Evolutionary conservation across 306 rosid species (phyloP).

Genomic region (Rosa lucieae): DNA sequence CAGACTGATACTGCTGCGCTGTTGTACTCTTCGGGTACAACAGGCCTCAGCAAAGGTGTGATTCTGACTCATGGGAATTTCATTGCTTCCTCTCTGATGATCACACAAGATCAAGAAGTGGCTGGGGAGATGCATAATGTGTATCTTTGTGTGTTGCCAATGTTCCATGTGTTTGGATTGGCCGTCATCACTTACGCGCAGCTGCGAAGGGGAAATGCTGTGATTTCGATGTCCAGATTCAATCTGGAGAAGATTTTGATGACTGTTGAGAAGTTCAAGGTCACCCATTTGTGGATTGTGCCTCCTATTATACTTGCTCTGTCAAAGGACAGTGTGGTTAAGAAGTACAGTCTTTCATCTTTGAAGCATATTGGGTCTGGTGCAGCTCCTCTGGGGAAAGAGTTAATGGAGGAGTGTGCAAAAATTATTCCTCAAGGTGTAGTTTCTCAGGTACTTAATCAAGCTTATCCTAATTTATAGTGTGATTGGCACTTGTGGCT

Average conservation of each 20-base stretch:
- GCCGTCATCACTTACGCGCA: slow-evolving; percentile 44
- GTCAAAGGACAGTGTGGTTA: slow-evolving; percentile 57
- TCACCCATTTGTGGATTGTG: slow-evolving; percentile 74
- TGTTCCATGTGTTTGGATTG: slow-evolving; percentile 86
- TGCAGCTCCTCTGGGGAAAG: slow-evolving; percentile 89
- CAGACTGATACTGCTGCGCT: slow-evolving; percentile 76
- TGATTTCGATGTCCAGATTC: slow-evolving; percentile 54
- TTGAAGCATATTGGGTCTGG: slow-evolving; percentile 67
- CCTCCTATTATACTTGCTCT: slow-evolving; percentile 78
- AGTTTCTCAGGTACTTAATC: slow-evolving; percentile 51
- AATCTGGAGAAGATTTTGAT: slow-evolving; percentile 49
- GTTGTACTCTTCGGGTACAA: slow-evolving; percentile 87
- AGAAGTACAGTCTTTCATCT: slow-evolving; percentile 61
- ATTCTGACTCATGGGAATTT: slow-evolving; percentile 66
- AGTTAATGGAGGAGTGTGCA: slow-evolving; percentile 69
- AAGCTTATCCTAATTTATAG: not conserved
- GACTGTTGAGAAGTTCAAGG: slow-evolving; percentile 56
- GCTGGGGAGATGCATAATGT: slow-evolving; percentile 34
- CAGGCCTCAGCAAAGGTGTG: slow-evolving; percentile 85
- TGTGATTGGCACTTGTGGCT: slow-evolving; percentile 3
- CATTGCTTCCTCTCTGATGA: slow-evolving; percentile 60
- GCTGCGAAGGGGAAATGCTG: slow-evolving; percentile 59
- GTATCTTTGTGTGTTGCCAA: slow-evolving; percentile 67
- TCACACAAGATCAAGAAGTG: slow-evolving; percentile 54
- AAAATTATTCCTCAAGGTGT: slow-evolving; percentile 47